A percentile compares a stretch with the other conserved stretches of the same genome.
Conservation (phyloP, 768 basidiomycete genomes). For the Mycena polygramma region DNA sequence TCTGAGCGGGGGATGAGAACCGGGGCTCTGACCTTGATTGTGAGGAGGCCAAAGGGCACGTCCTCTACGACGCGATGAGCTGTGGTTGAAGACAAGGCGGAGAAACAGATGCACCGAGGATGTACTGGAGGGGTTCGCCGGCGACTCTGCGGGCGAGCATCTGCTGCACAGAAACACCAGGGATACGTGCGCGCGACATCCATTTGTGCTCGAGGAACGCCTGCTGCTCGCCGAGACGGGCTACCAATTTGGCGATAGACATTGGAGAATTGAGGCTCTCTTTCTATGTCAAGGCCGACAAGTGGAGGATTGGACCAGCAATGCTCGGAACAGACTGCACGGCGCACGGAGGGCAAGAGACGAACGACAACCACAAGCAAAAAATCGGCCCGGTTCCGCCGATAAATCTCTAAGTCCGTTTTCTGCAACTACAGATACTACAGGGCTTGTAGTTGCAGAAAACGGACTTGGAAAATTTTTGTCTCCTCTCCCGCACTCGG, state of each 20-base stretch:
- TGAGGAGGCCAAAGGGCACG: conserved; percentile 89
- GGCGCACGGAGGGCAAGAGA: too few species aligned
- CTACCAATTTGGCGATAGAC: conserved; percentile 36
- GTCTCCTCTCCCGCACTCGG: too few species aligned
- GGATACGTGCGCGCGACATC: conserved; percentile 51
- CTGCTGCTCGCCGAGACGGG: conserved; percentile 51
- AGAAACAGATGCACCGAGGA: conserved; percentile 72
- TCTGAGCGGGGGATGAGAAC: conserved; percentile 96
- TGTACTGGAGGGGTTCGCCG: conserved; percentile 92
- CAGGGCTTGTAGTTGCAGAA: too few species aligned
- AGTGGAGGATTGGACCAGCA: too few species aligned
- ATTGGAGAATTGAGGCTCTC: neutral
- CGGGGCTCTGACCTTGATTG: conserved; percentile 79
- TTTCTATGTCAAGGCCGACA: too few species aligned
- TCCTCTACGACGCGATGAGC: conserved; percentile 62
- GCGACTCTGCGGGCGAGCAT: conserved; percentile 71
- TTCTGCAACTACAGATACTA: too few species aligned
- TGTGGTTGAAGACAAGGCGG: conserved; percentile 20
- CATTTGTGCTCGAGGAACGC: conserved; percentile 58
- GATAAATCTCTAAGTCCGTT: too few species aligned
- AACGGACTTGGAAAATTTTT: too few species aligned
- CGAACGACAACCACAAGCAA: too few species aligned
- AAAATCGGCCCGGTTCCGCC: too few species aligned
- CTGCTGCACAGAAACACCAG: conserved; percentile 46
- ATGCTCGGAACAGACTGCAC: neutral